Percentiles rank a stretch among this genome's conserved stretches.
Evolutionary conservation across 2,329 filamentous ascomycete species (phyloP).

Genomic region (Diplodia corticola): DNA sequence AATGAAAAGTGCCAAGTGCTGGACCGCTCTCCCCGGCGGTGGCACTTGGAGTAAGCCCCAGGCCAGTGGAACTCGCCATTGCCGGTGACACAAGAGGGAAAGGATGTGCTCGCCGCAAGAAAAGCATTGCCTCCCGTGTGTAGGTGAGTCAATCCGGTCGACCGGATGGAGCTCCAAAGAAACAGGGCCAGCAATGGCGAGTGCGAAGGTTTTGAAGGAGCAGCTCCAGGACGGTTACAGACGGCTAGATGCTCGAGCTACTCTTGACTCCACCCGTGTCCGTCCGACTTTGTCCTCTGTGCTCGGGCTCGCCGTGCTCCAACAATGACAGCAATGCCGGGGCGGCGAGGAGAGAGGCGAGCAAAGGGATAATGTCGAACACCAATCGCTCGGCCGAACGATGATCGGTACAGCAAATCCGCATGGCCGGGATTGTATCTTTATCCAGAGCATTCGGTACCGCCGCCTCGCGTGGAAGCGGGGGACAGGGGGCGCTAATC

Average conservation of each 20-base stretch:
- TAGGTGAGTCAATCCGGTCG: constrained; percentile 11
- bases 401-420: background rate
- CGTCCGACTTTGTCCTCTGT: background rate
- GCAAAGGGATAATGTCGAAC: background rate
- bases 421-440: background rate
- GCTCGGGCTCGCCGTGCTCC: background rate
- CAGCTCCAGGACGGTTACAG: constrained; percentile 4
- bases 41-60: background rate
- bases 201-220: background rate
- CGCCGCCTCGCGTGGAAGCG: constrained; percentile 18
- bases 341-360: no score
- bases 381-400: background rate
- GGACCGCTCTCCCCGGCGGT: background rate
- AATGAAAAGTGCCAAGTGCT: background rate
- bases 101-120: background rate
- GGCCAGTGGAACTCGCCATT: background rate
- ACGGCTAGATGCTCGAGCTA: background rate
- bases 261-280: background rate
- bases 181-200: background rate
- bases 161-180: constrained; percentile 8
- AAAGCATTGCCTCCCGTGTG: no score
- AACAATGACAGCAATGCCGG: background rate
- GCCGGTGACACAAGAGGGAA: constrained; percentile 5
- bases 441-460: background rate
- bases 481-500: constrained; percentile 9